Base-by-base conservation (phyloP, 805 yeast species). In the Blastobotrys terrestris region DNA sequence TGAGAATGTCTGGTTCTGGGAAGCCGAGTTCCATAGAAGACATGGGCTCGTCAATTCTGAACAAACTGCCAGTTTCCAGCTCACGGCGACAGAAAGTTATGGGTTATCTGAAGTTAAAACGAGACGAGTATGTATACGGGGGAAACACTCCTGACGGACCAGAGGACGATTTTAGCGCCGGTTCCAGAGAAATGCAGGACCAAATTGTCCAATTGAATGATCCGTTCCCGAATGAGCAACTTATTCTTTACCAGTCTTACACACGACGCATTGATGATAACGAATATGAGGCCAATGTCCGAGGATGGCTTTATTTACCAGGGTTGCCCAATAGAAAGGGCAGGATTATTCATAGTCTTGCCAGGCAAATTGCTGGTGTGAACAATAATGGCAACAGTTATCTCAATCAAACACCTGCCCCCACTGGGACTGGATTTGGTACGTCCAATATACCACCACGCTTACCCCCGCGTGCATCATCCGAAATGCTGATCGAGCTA, bases 261-360 rank as follows among this genome's bases (percentile, higher is more conserved):
- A 73, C 82, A 0, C 67, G 79, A 4, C 53, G 57, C 8, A 57
- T 61, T 13, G 61, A 56, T 16, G 64, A 61, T 8, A 62, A 62
- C 5, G 73, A 72, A 49, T 80, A 72, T 57, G 77, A 77, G 41
- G 78, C 85, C 1, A 80, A 81, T 39, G 79, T 91, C 2, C 75
- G 87, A 44, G 96, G 97, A 4, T 80, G 86, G 77, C 70, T 85
- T 22, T 76, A 62, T 50, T 74, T 86, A 43, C 88, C 90, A 0
- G 95, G 95, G 0, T 72, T 77, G 6, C 77, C 81, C 74, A 77
- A 79, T 31, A 73, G 95, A 43, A 88, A 85, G 62, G 88, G 89
- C 66, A 72, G 83, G 53, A 65, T 91, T 44, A 72, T 91, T 31
- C 65, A 85, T 19, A 76, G 89, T 0, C 67, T 89, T 44, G 87